Evolutionary conservation across 139 green algal species (phyloP).

Genomic region (Haematococcus lacustris): DNA sequence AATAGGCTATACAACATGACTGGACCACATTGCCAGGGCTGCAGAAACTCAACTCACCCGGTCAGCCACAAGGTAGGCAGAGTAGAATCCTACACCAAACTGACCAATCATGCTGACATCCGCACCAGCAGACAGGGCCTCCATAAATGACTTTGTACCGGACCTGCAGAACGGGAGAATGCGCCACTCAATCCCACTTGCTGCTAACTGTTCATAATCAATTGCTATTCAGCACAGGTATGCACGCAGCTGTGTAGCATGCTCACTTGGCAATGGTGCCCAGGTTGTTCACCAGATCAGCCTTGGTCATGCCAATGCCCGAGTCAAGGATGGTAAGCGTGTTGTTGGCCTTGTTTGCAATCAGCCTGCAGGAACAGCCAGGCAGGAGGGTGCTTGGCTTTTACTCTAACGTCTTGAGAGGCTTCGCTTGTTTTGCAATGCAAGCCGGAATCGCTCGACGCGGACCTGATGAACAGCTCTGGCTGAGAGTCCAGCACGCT

Average conservation of each 20-base stretch:
- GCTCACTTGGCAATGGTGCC: slow-evolving; percentile 89
- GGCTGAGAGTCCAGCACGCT: slow-evolving; percentile 85
- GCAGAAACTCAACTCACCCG: no score
- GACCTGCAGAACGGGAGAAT: slow-evolving; percentile 47
- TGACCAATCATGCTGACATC: slow-evolving; percentile 99
- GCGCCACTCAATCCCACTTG: no score
- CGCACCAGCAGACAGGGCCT: slow-evolving; percentile 94
- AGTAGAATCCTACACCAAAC: slow-evolving; percentile 99
- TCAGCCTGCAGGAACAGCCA: slow-evolving; percentile 38
- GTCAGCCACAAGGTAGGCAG: slow-evolving; percentile 98
- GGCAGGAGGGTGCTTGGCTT: no score
- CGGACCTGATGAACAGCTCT: slow-evolving; percentile 89
- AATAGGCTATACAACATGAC: no score
- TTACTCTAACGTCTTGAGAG: no score
- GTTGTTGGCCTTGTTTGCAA: slow-evolving; percentile 94
- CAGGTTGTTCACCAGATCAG: slow-evolving; percentile 98
- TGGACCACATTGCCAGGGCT: no score
- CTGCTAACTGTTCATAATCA: neutral
- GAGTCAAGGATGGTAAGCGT: slow-evolving; percentile 93
- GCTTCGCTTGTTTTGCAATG: no score
- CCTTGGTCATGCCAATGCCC: slow-evolving; percentile 97
- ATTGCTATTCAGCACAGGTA: no score
- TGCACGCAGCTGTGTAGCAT: no score
- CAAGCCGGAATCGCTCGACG: no score
- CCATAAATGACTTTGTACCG: slow-evolving; percentile 99